Evolutionary conservation across 192 early-diverging fungal species (phyloP).

Genomic region (Coemansia sp.): DNA sequence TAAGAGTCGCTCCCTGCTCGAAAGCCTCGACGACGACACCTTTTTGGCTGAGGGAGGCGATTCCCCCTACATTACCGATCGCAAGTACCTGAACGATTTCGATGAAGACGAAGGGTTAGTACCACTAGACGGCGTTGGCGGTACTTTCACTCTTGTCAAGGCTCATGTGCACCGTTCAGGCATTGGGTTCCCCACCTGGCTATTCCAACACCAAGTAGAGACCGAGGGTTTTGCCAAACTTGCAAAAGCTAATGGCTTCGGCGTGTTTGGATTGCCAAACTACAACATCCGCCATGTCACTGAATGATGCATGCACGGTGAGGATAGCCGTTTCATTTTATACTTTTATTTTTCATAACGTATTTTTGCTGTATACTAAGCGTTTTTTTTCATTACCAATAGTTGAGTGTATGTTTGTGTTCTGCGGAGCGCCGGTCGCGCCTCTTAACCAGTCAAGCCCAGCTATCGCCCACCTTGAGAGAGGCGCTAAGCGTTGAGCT

Average conservation of each 20-base stretch:
- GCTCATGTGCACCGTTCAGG: slow-evolving; percentile 68
- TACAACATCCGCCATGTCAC: slow-evolving; percentile 64
- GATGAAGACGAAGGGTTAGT: slow-evolving; percentile 49
- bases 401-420: neutral
- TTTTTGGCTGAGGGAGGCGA: slow-evolving; percentile 51
- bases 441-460: neutral
- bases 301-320: neutral
- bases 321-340: neutral
- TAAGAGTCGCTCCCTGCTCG: slow-evolving; percentile 52
- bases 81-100: slow-evolving; percentile 44
- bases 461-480: neutral
- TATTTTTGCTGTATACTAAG: no score
- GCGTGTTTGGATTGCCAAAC: slow-evolving; percentile 65
- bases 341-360: neutral
- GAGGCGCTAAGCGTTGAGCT: no score
- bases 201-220: slow-evolving; percentile 69
- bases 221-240: slow-evolving; percentile 75
- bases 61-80: slow-evolving; percentile 28
- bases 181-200: slow-evolving; percentile 63
- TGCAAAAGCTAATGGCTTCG: slow-evolving; percentile 64
- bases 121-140: slow-evolving; percentile 67
- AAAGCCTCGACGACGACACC: slow-evolving; percentile 31
- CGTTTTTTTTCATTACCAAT: no score
- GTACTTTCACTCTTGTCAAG: slow-evolving; percentile 68
- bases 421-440: neutral